Conservation (phyloP, 441 rosid species). For the Populus tomentosa region DNA sequence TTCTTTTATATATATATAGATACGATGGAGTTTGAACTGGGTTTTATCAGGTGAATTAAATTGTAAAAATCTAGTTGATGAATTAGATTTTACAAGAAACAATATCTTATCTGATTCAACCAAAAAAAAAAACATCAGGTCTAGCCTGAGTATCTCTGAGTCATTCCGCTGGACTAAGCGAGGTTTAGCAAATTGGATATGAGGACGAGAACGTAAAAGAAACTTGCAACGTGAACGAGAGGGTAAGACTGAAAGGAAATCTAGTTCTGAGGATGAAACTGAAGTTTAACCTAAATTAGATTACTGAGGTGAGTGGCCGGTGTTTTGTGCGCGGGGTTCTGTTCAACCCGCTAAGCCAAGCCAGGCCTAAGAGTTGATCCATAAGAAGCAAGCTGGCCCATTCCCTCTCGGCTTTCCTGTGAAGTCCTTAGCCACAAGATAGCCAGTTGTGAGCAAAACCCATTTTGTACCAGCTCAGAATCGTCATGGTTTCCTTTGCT, state of each 20-base stretch:
- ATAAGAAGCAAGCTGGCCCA: neutral
- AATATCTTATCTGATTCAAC: neutral
- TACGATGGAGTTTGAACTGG: neutral
- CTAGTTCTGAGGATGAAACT: neutral
- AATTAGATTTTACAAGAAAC: neutral
- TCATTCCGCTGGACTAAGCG: neutral
- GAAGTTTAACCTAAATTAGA: neutral
- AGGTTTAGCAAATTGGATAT: neutral
- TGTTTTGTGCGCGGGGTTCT: neutral
- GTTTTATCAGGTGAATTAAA: neutral
- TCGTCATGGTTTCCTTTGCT: neutral
- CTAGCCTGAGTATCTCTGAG: neutral
- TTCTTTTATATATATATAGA: no score
- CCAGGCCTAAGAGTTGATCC: neutral
- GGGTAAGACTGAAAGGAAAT: neutral
- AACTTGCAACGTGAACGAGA: neutral
- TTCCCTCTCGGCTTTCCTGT: neutral
- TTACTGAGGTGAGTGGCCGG: neutral
- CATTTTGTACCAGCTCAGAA: neutral
- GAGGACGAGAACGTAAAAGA: neutral
- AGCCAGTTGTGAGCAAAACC: neutral
- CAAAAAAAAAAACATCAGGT: no score
- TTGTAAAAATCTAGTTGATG: neutral
- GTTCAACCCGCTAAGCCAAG: neutral
- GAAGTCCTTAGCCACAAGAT: neutral